phyloP scores from a whole-genome alignment of 192 early-diverging fungal genomes.

The Umbelopsis sp. region DNA sequence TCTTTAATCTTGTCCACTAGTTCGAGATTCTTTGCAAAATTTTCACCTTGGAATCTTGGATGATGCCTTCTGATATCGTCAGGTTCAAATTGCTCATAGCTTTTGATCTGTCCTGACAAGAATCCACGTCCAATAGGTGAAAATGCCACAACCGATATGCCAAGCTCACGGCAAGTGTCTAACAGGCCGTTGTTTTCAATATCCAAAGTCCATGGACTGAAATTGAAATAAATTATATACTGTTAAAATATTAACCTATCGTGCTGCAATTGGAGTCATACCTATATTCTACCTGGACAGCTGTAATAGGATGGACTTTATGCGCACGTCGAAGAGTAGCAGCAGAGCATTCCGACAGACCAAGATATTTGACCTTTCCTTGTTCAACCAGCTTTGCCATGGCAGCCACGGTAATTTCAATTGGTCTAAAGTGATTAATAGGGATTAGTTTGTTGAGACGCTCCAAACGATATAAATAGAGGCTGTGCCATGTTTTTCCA shows the following conservation, averaged over 20 bases:
- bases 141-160: constrained; percentile 45
- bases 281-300: constrained; percentile 43
- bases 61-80: constrained; percentile 52
- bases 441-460: no score
- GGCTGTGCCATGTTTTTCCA: neutral
- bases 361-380: constrained; percentile 63
- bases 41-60: constrained; percentile 59
- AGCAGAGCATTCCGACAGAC: constrained; percentile 61
- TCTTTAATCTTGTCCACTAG: constrained; percentile 53
- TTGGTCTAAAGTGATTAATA: constrained; percentile 39
- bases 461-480: neutral
- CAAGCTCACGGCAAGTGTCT: constrained; percentile 57
- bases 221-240: no score
- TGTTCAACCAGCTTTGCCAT: constrained; percentile 68
- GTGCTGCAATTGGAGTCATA: no score
- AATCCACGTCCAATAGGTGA: constrained; percentile 8
- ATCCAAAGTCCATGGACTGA: constrained; percentile 51
- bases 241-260: no score
- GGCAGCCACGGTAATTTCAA: constrained; percentile 61
- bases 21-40: constrained; percentile 57
- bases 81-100: constrained; percentile 49
- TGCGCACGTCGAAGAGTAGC: constrained; percentile 65
- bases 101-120: constrained; percentile 59
- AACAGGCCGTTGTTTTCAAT: constrained; percentile 59
- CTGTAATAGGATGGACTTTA: constrained; percentile 68